A percentile compares a stretch with the other conserved stretches of the same genome.
Conservation (phyloP, 2,329 filamentous ascomycete species). For the Chrysoporthe deuterocubensis region DNA sequence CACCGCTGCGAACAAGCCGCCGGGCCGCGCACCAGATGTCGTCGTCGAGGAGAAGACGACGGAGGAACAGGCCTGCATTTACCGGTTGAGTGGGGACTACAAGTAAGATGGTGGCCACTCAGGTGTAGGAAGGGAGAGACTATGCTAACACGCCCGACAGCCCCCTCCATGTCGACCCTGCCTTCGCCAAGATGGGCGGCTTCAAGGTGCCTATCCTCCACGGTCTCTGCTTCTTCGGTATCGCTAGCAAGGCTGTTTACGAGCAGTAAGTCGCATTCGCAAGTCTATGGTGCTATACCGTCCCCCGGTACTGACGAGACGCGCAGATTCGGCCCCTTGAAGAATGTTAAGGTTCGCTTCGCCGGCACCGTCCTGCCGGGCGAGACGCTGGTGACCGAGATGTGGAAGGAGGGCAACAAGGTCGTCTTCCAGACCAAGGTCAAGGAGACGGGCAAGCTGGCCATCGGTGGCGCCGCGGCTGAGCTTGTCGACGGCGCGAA, state of each 20-base stretch:
- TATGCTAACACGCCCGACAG: slow-evolving; percentile 36
- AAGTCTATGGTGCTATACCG: background rate
- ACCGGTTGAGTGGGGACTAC: slow-evolving; percentile 90
- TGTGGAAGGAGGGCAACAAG: slow-evolving; percentile 86
- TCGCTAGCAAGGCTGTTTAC: slow-evolving; percentile 88
- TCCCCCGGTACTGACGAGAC: slow-evolving; percentile 1
- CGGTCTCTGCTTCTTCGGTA: slow-evolving; percentile 93
- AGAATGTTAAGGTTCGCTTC: slow-evolving; percentile 92
- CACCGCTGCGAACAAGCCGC: slow-evolving; percentile 78
- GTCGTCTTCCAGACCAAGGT: slow-evolving; percentile 87
- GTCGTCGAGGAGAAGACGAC: slow-evolving; percentile 85
- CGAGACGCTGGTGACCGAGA: slow-evolving; percentile 89
- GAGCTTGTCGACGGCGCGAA: slow-evolving; percentile 61
- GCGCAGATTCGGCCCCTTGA: slow-evolving; percentile 70
- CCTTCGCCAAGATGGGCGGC: slow-evolving; percentile 91
- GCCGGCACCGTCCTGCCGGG: slow-evolving; percentile 84
- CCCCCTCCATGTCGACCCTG: slow-evolving; percentile 93
- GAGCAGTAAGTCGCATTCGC: slow-evolving; percentile 52
- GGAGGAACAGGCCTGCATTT: slow-evolving; percentile 90
- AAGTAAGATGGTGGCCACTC: slow-evolving; percentile 57
- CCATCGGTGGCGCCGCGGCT: slow-evolving; percentile 78
- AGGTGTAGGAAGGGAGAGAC: background rate
- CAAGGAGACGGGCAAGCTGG: slow-evolving; percentile 90
- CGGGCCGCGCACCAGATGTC: slow-evolving; percentile 75
- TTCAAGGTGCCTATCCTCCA: slow-evolving; percentile 95